These are phyloP conservation scores for Amphirosellinia nigrospora DNA, from an alignment of 495 filamentous ascomycete genomes.

Conservation along the genomic window DNA sequence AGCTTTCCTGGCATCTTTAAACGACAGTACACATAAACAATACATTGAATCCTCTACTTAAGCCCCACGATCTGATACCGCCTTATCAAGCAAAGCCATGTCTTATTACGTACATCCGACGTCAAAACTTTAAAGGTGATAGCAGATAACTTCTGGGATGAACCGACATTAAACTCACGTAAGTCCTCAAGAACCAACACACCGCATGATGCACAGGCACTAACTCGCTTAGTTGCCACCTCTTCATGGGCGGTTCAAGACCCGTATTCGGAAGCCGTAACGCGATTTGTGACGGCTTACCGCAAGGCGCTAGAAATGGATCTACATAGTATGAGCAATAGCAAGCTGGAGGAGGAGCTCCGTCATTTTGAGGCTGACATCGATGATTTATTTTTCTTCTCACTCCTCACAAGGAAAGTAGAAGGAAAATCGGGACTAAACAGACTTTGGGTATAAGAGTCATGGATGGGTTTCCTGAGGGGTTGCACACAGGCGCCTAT, in stretches of 20 bases:
- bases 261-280: neutral
- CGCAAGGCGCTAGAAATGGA: neutral
- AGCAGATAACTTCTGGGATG: conserved; percentile 4
- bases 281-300: neutral
- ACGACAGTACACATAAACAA: neutral
- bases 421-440: neutral
- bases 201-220: conserved; percentile 1
- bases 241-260: conserved; percentile 9
- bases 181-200: neutral
- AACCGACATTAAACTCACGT: neutral
- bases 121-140: neutral
- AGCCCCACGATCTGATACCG: neutral
- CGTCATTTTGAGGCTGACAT: neutral
- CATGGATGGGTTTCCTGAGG: neutral
- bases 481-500: neutral
- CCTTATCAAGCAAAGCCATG: neutral
- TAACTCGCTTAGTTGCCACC: neutral
- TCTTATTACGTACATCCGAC: neutral
- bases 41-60: neutral
- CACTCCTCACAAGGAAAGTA: neutral
- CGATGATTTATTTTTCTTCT: conserved; percentile 5
- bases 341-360: neutral
- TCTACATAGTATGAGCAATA: neutral
- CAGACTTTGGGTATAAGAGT: neutral
- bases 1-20: neutral